Percentiles rank a stretch among this genome's conserved stretches.
phyloP scores from a whole-genome alignment of 768 basidiomycete genomes.

The Calocybe gangraenosa region DNA sequence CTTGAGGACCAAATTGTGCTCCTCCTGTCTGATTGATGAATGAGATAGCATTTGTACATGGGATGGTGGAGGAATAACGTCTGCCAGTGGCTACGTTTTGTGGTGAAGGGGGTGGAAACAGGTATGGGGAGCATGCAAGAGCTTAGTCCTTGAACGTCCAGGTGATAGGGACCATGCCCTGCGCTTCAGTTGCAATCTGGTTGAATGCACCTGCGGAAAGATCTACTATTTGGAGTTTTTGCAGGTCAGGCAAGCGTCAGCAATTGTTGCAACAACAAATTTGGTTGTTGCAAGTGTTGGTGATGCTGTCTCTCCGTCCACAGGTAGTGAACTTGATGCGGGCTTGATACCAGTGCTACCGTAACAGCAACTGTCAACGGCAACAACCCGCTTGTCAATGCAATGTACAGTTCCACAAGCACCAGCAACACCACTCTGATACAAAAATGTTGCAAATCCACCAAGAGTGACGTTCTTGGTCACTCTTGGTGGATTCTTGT shows the following conservation, averaged over 20 bases:
- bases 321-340: too few species aligned
- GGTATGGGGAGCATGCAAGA: conserved; percentile 32
- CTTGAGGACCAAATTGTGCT: conserved; percentile 86
- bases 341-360: conserved; percentile 44
- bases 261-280: conserved; percentile 58
- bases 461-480: conserved; percentile 29
- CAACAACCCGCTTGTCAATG: conserved; percentile 59
- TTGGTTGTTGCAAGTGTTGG: conserved; percentile 55
- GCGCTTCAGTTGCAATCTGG: conserved; percentile 39
- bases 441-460: conserved; percentile 62
- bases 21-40: too few species aligned
- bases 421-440: conserved; percentile 69
- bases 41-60: too few species aligned
- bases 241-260: conserved; percentile 84
- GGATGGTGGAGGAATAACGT: too few species aligned
- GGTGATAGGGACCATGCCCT: conserved; percentile 51
- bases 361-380: conserved; percentile 55
- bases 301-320: conserved; percentile 60
- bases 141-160: conserved; percentile 35
- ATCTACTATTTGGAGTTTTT: conserved; percentile 60
- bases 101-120: too few species aligned
- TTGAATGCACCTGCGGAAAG: conserved; percentile 68
- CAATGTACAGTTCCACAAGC: conserved; percentile 66
- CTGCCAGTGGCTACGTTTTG: too few species aligned
- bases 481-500: too few species aligned